Evolutionary conservation across 345 rosid species (phyloP).

Genomic region (Citrus cavaleriei): DNA sequence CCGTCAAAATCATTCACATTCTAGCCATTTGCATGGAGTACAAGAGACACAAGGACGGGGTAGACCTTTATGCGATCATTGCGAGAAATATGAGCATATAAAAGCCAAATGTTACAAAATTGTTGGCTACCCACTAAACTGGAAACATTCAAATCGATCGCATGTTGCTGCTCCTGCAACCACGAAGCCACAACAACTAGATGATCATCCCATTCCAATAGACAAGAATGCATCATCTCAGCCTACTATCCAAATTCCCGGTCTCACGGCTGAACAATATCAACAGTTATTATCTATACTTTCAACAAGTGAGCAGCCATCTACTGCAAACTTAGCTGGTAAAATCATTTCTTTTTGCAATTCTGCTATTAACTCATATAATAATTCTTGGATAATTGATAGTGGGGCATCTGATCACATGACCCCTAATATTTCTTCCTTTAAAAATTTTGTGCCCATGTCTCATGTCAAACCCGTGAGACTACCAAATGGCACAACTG

Average conservation of each 20-base stretch:
- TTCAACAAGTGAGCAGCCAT: neutral
- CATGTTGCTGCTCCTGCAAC: neutral
- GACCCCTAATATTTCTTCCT: neutral
- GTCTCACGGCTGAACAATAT: neutral
- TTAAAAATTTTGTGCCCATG: neutral
- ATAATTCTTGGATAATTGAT: neutral
- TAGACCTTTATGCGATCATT: neutral
- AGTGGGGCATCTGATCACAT: neutral
- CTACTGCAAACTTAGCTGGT: neutral
- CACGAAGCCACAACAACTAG: neutral
- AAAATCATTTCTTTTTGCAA: neutral
- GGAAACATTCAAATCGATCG: neutral
- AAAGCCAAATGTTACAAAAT: neutral
- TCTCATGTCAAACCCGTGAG: neutral
- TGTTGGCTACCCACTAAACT: neutral
- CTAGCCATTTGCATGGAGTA: neutral
- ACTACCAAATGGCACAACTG: neutral
- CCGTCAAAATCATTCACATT: no score
- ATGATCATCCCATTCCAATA: neutral
- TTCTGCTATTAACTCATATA: neutral
- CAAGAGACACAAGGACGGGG: neutral
- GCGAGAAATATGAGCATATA: neutral
- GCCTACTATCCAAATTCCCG: neutral
- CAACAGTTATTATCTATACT: neutral
- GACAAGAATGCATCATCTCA: neutral